Percentiles rank a stretch among this genome's conserved stretches.
Evolutionary conservation across 2,329 filamentous ascomycete genomes (phyloP).

Genomic region (Tolypocladium amazonense): DNA sequence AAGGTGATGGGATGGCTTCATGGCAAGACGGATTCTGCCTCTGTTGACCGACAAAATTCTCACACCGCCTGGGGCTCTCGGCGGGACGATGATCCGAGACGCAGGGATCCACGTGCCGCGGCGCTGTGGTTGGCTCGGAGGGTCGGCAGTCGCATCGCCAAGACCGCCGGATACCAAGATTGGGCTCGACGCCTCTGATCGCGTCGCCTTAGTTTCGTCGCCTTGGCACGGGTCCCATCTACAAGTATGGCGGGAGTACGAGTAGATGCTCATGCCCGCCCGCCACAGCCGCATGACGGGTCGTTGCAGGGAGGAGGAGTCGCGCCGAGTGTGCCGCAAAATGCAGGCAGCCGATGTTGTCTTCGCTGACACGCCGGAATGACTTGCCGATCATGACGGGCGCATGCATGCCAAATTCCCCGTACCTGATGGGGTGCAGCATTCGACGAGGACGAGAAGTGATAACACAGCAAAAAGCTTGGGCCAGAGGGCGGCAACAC

Average conservation of each 20-base stretch:
- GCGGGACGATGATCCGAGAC: neutral
- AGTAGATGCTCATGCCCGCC: neutral
- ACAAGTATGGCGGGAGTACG: too few relatives aligned
- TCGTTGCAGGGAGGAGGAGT: neutral
- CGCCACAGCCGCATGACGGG: neutral
- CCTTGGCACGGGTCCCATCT: neutral
- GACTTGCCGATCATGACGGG: neutral
- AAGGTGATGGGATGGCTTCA: conserved; percentile 6
- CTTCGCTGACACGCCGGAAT: neutral
- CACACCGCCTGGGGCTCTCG: conserved; percentile 17
- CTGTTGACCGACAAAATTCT: conserved; percentile 23
- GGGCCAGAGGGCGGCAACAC: neutral
- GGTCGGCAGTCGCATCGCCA: neutral
- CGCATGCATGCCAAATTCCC: too few relatives aligned
- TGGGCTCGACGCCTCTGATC: neutral
- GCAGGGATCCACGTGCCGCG: neutral
- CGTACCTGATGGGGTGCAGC: too few relatives aligned
- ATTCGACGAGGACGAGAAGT: neutral
- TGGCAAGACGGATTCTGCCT: conserved; percentile 20
- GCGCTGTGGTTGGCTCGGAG: neutral
- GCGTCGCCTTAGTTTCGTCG: too few relatives aligned
- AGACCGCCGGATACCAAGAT: neutral
- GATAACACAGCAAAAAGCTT: neutral
- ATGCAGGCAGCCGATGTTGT: neutral
- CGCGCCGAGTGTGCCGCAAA: neutral